Conservation (phyloP, 1,284 basidiomycete genomes). For the Sanghuangporus sanghuang region DNA sequence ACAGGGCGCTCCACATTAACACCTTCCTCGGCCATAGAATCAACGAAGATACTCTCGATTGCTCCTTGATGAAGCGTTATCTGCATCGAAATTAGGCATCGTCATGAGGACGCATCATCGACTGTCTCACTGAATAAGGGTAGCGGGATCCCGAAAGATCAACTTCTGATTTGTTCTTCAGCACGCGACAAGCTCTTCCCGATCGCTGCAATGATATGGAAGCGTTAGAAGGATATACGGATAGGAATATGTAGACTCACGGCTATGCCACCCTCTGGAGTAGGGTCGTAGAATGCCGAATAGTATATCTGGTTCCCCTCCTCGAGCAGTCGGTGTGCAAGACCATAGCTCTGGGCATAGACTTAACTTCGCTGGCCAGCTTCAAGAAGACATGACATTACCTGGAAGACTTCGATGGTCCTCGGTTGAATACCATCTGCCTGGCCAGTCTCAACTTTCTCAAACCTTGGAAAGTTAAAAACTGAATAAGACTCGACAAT, state of each 20-base stretch:
- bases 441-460: constrained; percentile 60
- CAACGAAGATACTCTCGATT: constrained; percentile 65
- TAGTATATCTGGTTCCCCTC: constrained; percentile 67
- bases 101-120: background rate
- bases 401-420: constrained; percentile 75
- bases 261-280: constrained; percentile 53
- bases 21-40: constrained; percentile 50
- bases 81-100: constrained; percentile 27
- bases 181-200: constrained; percentile 53
- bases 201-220: constrained; percentile 40
- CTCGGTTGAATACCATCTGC: constrained; percentile 77
- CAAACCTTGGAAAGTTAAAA: constrained; percentile 36
- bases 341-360: constrained; percentile 60
- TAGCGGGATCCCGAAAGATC: constrained; percentile 4
- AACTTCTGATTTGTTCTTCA: constrained; percentile 34
- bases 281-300: constrained; percentile 69
- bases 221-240: background rate
- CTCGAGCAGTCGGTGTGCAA: constrained; percentile 55
- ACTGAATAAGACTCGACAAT: background rate
- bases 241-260: constrained; percentile 27
- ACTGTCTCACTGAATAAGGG: constrained; percentile 4
- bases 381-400: constrained; percentile 20
- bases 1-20: constrained; percentile 55
- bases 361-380: background rate
- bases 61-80: constrained; percentile 68